Evolutionary conservation across 345 rosid species (phyloP).

Genomic region (Reutealis trisperma): DNA sequence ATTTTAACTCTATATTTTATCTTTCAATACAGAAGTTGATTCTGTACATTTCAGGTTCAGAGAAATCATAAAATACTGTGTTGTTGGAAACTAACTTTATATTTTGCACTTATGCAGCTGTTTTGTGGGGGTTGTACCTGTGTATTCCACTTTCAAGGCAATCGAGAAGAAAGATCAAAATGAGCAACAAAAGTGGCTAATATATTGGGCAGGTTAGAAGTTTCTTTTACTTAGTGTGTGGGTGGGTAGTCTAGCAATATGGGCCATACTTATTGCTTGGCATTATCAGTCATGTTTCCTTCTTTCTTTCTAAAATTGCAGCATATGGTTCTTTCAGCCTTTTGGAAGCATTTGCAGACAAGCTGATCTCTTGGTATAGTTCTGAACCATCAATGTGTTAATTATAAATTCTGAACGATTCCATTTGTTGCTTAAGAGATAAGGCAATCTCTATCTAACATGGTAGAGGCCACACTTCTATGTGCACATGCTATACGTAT

Average conservation of each 20-base stretch:
- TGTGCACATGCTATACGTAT: not conserved
- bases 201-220: constrained; percentile 46
- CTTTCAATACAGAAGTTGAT: not conserved
- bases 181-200: constrained; percentile 44
- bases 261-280: not conserved
- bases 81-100: not conserved
- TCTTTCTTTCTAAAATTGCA: constrained; percentile 29
- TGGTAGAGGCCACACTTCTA: not conserved
- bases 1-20: not conserved
- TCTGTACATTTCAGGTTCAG: not conserved
- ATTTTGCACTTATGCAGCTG: constrained; percentile 50
- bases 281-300: not conserved
- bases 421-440: not conserved
- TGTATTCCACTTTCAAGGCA: constrained; percentile 82
- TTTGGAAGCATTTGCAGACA: constrained; percentile 48
- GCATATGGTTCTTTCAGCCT: constrained; percentile 53
- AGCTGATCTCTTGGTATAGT: constrained; percentile 43
- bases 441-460: not conserved
- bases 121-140: constrained; percentile 74
- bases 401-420: not conserved
- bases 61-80: not conserved
- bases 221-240: not conserved
- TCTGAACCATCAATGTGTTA: not conserved
- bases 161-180: constrained; percentile 60
- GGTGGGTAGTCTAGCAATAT: not conserved